phyloP scores from a whole-genome alignment of 169 alveolate species.

The Perkinsus marinus region DNA sequence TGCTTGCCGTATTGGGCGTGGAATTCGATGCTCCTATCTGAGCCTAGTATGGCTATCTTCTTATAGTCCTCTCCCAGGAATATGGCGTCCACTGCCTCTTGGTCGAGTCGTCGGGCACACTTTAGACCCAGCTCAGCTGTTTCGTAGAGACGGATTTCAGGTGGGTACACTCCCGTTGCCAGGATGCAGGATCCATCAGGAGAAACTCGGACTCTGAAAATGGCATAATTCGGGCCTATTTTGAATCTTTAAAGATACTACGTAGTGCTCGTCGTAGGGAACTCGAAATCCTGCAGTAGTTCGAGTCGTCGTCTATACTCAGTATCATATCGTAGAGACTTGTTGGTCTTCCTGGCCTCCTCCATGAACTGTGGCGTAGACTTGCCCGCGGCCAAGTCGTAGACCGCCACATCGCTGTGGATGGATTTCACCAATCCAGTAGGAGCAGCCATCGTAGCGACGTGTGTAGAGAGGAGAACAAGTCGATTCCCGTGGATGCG shows the following conservation, averaged over 20 bases:
- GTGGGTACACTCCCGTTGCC: conserved; percentile 65
- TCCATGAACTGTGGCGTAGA: conserved; percentile 59
- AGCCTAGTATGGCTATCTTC: conserved; percentile 67
- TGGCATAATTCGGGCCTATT: conserved; percentile 26
- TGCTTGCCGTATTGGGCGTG: conserved; percentile 85
- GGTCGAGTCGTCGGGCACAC: conserved; percentile 73
- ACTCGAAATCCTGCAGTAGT: conserved; percentile 67
- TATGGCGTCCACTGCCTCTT: conserved; percentile 61
- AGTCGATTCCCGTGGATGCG: too few relatives aligned
- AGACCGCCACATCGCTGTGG: conserved; percentile 51
- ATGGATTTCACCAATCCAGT: not conserved
- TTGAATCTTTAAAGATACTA: not conserved
- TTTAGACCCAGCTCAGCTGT: conserved; percentile 61
- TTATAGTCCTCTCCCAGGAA: conserved; percentile 64
- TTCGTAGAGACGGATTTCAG: conserved; percentile 66
- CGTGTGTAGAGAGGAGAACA: too few relatives aligned
- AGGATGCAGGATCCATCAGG: conserved; percentile 57
- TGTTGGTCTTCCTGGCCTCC: conserved; percentile 60
- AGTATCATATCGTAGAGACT: conserved; percentile 51
- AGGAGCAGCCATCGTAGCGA: not conserved
- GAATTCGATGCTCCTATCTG: conserved; percentile 70
- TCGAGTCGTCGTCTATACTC: conserved; percentile 62
- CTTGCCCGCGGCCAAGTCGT: conserved; percentile 69
- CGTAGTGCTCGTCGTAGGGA: conserved; percentile 17
- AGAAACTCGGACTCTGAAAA: conserved; percentile 52